A percentile compares a stretch with the other conserved stretches of the same genome.
Evolutionary conservation across 768 basidiomycete species (phyloP).

Genomic region (Leccinum subgranulosum): DNA sequence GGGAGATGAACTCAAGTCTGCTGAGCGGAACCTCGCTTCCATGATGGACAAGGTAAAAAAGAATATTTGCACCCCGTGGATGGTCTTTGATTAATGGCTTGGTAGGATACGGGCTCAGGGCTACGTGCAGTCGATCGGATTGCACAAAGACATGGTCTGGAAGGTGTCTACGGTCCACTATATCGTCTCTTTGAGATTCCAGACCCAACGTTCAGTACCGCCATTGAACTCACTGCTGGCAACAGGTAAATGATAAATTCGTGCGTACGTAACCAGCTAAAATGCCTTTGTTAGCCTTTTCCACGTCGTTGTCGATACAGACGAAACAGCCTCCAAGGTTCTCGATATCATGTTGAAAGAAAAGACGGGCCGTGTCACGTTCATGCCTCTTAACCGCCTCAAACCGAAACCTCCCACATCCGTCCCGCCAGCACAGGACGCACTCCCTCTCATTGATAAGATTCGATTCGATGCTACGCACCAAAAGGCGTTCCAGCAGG

Average conservation of each 20-base stretch:
- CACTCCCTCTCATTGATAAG: constrained; percentile 79
- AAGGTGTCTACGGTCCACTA: constrained; percentile 90
- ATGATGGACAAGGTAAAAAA: constrained; percentile 92
- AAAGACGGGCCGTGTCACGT: constrained; percentile 92
- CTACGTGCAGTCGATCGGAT: constrained; percentile 85
- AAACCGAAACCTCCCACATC: constrained; percentile 63
- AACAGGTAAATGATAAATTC: constrained; percentile 61
- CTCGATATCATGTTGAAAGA: constrained; percentile 93
- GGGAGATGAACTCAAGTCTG: constrained; percentile 72
- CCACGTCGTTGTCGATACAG: constrained; percentile 97
- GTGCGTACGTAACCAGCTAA: not conserved
- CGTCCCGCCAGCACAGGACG: constrained; percentile 67
- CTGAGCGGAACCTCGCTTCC: constrained; percentile 73
- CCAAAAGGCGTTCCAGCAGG: constrained; percentile 89
- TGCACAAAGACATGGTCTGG: constrained; percentile 66
- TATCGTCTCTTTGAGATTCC: constrained; percentile 91
- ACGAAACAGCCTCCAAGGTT: constrained; percentile 88
- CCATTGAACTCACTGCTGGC: constrained; percentile 92
- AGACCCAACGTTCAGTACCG: constrained; percentile 85
- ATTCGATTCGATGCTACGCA: constrained; percentile 70
- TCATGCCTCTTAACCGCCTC: constrained; percentile 97
- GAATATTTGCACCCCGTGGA: not conserved
- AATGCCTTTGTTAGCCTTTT: constrained; percentile 54
- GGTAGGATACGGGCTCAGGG: constrained; percentile 86
- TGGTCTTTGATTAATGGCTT: not conserved